Evolutionary conservation across 1,284 basidiomycete species (phyloP), one percentile per base, ranked within the genome.

Genomic region (Lignosus rhinocerotis): DNA sequence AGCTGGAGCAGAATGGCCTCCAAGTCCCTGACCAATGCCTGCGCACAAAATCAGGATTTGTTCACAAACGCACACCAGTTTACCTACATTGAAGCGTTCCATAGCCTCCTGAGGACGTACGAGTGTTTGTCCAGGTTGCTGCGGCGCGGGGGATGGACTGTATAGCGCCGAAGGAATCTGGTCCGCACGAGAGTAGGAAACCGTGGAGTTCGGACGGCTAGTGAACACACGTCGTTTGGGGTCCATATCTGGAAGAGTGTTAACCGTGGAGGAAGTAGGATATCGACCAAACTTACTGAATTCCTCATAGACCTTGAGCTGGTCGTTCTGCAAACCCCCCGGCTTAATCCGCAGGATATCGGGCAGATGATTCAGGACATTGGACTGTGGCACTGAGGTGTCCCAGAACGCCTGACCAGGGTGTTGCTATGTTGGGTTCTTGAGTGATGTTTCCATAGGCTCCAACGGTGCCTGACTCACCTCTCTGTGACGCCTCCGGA

Each of bases 271-370:
- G 19, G 30, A 16, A 47, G 44, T 10, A 42, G 16, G 6, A 42
- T 16, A 6, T 32, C n/a, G 7, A 7, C 6, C n/a, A 21, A 17
- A 59, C 71, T 75, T 76, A 84, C 90, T 87, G 70, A 99, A 98
- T 70, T 98, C 96, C 67, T 98, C 95, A 74, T 99, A 99, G 5
- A 99, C 95, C 55, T 87, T 85, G 43, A 90, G 78, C 74, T 99
- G 97, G 63, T 87, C 83, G 17, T 85, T 79, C 61, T 92, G 88
- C 5, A 99, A 80, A 47, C 96, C 97, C 45, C 82, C 87, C 9
- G 88, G 80, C 67, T 92, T 92, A 69, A 99, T 86, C 32, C 94
- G 87, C 43, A 99, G 79, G 25, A 92, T 88, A 69, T 98, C 95
- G 0, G 97, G 97, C 34, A 99, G 83, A 54, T 82, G 87, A 2